These are phyloP conservation scores for Lasiodiplodia sp. DNA, from an alignment of 2,329 filamentous ascomycete species.

Conservation along the genomic window DNA sequence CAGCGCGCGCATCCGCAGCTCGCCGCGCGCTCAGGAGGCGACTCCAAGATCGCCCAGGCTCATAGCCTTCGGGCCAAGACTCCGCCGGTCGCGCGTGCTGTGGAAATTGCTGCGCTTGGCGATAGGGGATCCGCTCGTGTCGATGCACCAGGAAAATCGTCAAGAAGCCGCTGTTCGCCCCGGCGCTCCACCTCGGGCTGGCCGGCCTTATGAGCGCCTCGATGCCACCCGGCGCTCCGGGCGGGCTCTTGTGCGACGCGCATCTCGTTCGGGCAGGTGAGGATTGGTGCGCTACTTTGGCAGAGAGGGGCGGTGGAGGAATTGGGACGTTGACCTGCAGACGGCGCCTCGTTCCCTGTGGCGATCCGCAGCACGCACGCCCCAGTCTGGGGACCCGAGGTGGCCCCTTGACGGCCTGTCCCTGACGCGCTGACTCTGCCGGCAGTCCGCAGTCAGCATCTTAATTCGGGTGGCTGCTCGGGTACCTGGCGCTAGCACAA, in stretches of 20 bases:
- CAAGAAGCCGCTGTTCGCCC: constrained; percentile 5
- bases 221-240: not conserved
- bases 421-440: not conserved
- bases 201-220: constrained; percentile 8
- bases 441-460: constrained; percentile 15
- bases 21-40: constrained; percentile 7
- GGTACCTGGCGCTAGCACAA: constrained; percentile 29
- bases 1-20: constrained; percentile 3
- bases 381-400: constrained; percentile 16
- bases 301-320: not conserved
- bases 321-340: not conserved
- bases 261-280: constrained; percentile 15
- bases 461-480: constrained; percentile 24
- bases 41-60: constrained; percentile 18
- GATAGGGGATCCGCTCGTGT: constrained; percentile 17
- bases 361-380: constrained; percentile 20
- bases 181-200: not conserved
- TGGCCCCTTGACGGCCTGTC: not conserved
- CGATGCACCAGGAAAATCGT: not conserved
- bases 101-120: constrained; percentile 27
- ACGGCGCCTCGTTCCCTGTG: constrained; percentile 11
- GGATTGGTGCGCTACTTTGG: not conserved
- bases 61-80: constrained; percentile 18
- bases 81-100: constrained; percentile 15
- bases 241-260: not conserved